Evolutionary conservation across 208 protist genomes (phyloP), one percentile per base, ranked within the genome.

Genomic region (Trypanosoma congolense): DNA sequence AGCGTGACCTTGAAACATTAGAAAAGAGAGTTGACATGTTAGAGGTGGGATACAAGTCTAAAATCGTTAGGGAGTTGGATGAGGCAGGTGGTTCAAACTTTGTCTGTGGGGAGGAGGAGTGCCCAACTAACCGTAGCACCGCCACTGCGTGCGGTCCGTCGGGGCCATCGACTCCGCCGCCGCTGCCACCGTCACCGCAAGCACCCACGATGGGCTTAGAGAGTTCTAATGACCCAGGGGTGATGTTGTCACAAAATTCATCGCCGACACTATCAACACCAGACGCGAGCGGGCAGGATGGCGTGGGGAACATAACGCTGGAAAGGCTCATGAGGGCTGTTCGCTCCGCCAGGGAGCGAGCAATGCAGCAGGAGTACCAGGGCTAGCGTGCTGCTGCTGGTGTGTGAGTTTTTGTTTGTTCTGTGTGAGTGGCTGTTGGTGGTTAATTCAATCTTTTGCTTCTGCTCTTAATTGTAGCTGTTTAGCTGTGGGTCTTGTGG

Each of bases 271-370:
- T 18, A 49, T 9, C 42, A 38, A 8, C 54, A 51, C 5, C 42
- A 4, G 24, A 24, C 9, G 24, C 21, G 30, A 9, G 45, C 9
- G 9, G 6, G 44, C n/a, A 2, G 43, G 48, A 56, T 8, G 1
- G 9, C 4, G 12, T 38, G 18, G 0, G 9, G 2, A 47, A 38
- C 4, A 46, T 63, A 29, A 63, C 57, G 53, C 38, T 63, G 2
- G 55, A 65, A 35, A 47, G 51, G 5, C 40, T 57, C 18, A 58
- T 57, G 59, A 30, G 36, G 8, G 59, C 48, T 16, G 59, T 65
- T n/a, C 51, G 59, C 12, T 49, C 10, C 9, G 59, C 59, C 2
- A n/a, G 40, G 29, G 30, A 43, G 21, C n/a, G 26, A 29, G 59
- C 59, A 43, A 56, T n/a, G 33, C 24, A 58, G 36, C 59, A 51